Base-by-base conservation (phyloP, 345 rosid genomes). In the Cardiospermum halicacabum region DNA sequence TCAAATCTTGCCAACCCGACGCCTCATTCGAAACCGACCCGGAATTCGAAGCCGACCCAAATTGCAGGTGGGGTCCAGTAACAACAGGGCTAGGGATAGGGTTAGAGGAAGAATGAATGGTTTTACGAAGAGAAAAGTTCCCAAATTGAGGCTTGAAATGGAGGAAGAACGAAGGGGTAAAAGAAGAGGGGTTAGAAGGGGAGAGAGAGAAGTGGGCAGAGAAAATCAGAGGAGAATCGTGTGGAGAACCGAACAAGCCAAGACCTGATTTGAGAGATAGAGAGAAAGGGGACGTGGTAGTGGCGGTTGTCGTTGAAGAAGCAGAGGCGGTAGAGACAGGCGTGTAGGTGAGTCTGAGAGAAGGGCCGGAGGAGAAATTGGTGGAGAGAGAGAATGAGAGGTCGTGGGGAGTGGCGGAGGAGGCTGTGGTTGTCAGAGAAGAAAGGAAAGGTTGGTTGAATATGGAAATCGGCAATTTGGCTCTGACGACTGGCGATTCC, bases 131-230 rank as follows among this genome's bases (percentile, higher is more conserved):
- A 45, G 83, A 72, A 63, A 84, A 84, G 69, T 82, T 72, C 12
- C 92, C 92, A 13, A 80, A 25, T 21, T 74, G 77, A 53, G 92
- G 92, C 84, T 77, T 84, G 72, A 86, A 73, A 47, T 84, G 85
- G 68, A 86, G 87, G 43, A 78, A 84, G 75, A 84, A 84, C 43
- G 80, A 31, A 57, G 92, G 89, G 32, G 69, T 30, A 16, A 73
- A 6, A 9, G 56, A 15, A 40, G 15, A 62, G 22, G 80, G 72
- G 60, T 42, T 53, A 11, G 74, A 3, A n/a, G 50, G 48, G 6
- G 82, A 78, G 42, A 82, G 70, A 56, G 85, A 65, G 66, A 86
- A 74, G 25, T 61, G 60, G n/a, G 83, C 89, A 37, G 81, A 79
- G 80, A 86, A 84, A 64, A 73, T 43, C 28, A 87, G 77, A 74